Conservation (phyloP, 169 alveolate genomes). For the Ichthyophthirius multifiliis region DNA sequence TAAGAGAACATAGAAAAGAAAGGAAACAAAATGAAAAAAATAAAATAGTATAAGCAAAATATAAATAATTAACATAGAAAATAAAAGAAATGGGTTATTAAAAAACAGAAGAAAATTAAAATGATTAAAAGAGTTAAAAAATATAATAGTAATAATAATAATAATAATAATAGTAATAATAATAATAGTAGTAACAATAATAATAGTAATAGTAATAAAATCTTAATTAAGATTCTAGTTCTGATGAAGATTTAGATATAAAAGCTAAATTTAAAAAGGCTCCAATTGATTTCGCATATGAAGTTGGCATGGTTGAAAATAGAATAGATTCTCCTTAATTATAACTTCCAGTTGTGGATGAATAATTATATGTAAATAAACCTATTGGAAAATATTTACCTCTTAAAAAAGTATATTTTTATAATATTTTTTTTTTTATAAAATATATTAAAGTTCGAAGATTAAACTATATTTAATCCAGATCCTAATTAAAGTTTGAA, state of each 20-base stretch:
- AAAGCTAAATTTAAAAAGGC: too few species aligned
- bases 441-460: too few species aligned
- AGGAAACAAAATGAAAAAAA: slow-evolving; percentile 20
- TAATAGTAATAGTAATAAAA: too few species aligned
- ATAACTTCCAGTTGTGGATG: slow-evolving; percentile 54
- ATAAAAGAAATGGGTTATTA: slow-evolving; percentile 11
- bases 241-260: too few species aligned
- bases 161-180: too few species aligned
- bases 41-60: slow-evolving; percentile 5
- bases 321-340: slow-evolving; percentile 41
- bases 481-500: slow-evolving; percentile 23
- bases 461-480: slow-evolving; percentile 38
- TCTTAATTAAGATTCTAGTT: too few species aligned
- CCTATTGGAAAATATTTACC: slow-evolving; percentile 68
- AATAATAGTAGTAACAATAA: too few species aligned
- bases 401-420: slow-evolving; percentile 20
- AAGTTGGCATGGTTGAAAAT: slow-evolving; percentile 37
- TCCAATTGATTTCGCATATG: slow-evolving; percentile 34
- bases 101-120: not conserved
- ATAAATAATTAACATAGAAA: slow-evolving; percentile 8
- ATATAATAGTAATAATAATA: too few species aligned
- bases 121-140: not conserved
- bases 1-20: slow-evolving; percentile 25
- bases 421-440: not conserved
- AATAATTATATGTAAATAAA: slow-evolving; percentile 56